Conservation (phyloP, 1,139 yeast species). For the Wickerhamomyces sp. region DNA sequence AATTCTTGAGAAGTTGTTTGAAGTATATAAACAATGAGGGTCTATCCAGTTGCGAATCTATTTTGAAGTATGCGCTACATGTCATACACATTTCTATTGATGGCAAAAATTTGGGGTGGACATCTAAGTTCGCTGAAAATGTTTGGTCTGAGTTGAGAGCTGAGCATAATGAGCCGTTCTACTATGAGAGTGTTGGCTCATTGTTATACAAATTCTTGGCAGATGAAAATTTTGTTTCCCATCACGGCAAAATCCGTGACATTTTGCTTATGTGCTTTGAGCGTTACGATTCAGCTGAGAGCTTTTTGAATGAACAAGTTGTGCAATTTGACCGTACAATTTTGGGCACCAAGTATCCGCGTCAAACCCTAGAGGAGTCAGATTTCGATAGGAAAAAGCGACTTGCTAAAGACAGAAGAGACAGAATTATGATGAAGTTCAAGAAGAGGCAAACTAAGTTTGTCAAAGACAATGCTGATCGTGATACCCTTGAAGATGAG, state of each 20-base stretch:
- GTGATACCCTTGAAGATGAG: conserved; percentile 29
- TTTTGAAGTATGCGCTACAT: conserved; percentile 59
- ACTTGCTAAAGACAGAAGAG: conserved; percentile 67
- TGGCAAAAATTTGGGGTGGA: conserved; percentile 14
- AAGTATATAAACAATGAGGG: conserved; percentile 37
- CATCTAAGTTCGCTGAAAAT: conserved; percentile 15
- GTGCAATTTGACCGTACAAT: conserved; percentile 26
- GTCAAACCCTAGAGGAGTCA: conserved; percentile 22
- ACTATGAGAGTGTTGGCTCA: conserved; percentile 38
- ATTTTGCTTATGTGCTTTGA: conserved; percentile 39
- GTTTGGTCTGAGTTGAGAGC: conserved; percentile 32
- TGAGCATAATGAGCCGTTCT: conserved; percentile 35
- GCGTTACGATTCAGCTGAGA: conserved; percentile 24
- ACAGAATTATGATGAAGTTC: conserved; percentile 70
- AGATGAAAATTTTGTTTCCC: conserved; percentile 35
- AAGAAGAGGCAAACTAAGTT: conserved; percentile 73
- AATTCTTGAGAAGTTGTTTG: conserved; percentile 46
- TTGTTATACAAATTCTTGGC: conserved; percentile 40
- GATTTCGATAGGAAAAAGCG: conserved; percentile 59
- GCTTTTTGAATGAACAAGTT: conserved; percentile 28
- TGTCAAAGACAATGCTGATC: conserved; percentile 43
- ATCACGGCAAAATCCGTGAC: conserved; percentile 50
- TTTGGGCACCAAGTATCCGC: conserved; percentile 13
- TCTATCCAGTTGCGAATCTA: conserved; percentile 42
- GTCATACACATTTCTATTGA: conserved; percentile 52